Conservation (phyloP, 2,329 filamentous ascomycete species). For the Plenodomus tracheiphilus region DNA sequence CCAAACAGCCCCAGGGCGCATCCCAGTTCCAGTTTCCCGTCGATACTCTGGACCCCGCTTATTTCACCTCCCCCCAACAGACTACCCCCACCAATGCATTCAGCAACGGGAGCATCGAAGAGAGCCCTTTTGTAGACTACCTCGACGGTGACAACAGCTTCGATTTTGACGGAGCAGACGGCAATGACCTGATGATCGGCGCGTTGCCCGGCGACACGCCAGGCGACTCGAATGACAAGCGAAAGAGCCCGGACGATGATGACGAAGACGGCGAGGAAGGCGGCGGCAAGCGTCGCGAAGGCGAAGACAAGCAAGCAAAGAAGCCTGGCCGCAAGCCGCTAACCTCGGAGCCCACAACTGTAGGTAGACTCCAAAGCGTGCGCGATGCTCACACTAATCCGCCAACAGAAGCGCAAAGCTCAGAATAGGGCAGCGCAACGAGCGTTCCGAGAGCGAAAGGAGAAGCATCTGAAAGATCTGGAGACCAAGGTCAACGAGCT, state of each 20-base stretch:
- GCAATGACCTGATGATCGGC: conserved; percentile 68
- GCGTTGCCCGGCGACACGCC: conserved; percentile 66
- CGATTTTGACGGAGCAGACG: conserved; percentile 69
- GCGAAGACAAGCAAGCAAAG: conserved; percentile 84
- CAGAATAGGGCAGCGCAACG: conserved; percentile 65
- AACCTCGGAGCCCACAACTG: conserved; percentile 92
- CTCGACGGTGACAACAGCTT: conserved; percentile 75
- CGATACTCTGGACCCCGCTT: conserved; percentile 38
- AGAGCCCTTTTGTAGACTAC: conserved; percentile 84
- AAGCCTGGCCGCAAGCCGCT: conserved; percentile 96
- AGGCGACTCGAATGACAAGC: conserved; percentile 61
- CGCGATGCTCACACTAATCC: conserved; percentile 24
- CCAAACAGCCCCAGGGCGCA: conserved; percentile 22
- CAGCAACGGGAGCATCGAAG: conserved; percentile 59
- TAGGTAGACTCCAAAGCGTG: conserved; percentile 58
- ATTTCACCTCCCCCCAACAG: conserved; percentile 46
- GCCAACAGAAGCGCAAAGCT: conserved; percentile 82
- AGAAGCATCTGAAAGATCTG: conserved; percentile 67
- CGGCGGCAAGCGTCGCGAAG: conserved; percentile 76
- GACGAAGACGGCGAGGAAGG: conserved; percentile 65
- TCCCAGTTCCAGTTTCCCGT: conserved; percentile 38
- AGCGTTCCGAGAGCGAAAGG: conserved; percentile 65
- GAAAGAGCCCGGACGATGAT: conserved; percentile 72
- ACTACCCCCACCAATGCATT: conserved; percentile 48
- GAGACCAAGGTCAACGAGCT: conserved; percentile 70